Conservation (phyloP, 1,284 basidiomycete genomes). For the Ustilago xerochloae region DNA sequence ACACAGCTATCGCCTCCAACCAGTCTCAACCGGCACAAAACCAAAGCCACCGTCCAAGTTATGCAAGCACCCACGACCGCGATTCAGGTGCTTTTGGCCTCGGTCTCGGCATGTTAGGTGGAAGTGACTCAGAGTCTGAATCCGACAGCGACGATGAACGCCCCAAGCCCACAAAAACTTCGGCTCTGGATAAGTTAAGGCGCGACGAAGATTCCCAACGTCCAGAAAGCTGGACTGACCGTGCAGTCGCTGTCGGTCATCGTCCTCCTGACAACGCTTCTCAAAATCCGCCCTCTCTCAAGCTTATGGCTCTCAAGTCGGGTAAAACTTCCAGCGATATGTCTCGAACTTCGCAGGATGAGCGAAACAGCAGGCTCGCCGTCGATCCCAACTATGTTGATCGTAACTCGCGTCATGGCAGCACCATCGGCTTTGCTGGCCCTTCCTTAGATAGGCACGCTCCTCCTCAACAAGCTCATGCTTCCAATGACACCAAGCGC, state of each 20-base stretch:
- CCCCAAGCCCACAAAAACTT: background rate
- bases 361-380: conserved; percentile 25
- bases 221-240: conserved; percentile 54
- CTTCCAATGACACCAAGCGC: conserved; percentile 8
- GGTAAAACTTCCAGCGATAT: conserved; percentile 26
- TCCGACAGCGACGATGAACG: conserved; percentile 52
- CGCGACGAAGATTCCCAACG: conserved; percentile 13
- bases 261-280: conserved; percentile 59
- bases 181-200: background rate
- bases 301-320: conserved; percentile 61
- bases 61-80: conserved; percentile 14
- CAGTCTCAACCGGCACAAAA: background rate
- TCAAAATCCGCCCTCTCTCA: conserved; percentile 62
- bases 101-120: conserved; percentile 51
- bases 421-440: conserved; percentile 50
- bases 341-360: conserved; percentile 18
- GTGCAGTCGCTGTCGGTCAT: conserved; percentile 59
- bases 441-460: background rate
- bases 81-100: conserved; percentile 54
- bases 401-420: conserved; percentile 48
- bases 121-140: conserved; percentile 44
- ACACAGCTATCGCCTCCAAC: conserved; percentile 1
- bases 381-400: conserved; percentile 45
- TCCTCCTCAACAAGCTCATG: conserved; percentile 1
- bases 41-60: conserved; percentile 8